These are phyloP conservation scores for Colletotrichum sublineola DNA, from an alignment of 2,329 filamentous ascomycete species.

Conservation along the genomic window DNA sequence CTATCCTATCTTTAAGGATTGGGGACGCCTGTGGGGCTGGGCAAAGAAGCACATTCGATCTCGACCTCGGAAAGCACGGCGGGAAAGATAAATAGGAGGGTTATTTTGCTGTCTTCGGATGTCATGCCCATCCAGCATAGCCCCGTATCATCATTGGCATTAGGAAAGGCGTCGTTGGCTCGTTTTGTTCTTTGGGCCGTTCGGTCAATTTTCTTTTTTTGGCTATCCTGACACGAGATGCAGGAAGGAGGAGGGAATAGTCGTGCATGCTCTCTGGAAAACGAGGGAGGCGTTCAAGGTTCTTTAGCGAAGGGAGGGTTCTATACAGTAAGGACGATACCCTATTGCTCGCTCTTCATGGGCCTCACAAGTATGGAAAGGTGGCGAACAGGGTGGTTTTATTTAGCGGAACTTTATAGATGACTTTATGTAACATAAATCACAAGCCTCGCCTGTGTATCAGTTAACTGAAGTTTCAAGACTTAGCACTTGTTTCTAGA, in stretches of 20 bases:
- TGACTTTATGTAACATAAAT: slow-evolving; percentile 21
- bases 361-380: slow-evolving; percentile 29
- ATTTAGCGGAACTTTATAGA: slow-evolving; percentile 11
- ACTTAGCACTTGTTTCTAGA: neutral
- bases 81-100: slow-evolving; percentile 2
- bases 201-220: slow-evolving; percentile 1
- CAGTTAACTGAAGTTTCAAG: neutral
- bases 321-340: slow-evolving; percentile 42
- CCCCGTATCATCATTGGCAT: slow-evolving; percentile 35
- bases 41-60: neutral
- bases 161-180: slow-evolving; percentile 35
- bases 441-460: neutral
- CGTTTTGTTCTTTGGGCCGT: slow-evolving; percentile 6
- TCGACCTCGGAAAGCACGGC: neutral
- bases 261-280: slow-evolving; percentile 17
- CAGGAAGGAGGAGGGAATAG: neutral
- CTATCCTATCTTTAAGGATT: slow-evolving; percentile 23
- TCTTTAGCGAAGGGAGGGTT: slow-evolving; percentile 34
- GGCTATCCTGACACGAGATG: slow-evolving; percentile 11
- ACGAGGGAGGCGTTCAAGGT: slow-evolving; percentile 35
- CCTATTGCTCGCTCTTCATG: slow-evolving; percentile 35
- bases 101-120: slow-evolving; percentile 3
- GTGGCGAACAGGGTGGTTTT: slow-evolving; percentile 28
- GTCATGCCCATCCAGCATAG: slow-evolving; percentile 9
- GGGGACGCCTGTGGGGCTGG: slow-evolving; percentile 34